Percentiles rank a stretch among this genome's conserved stretches.
Evolutionary conservation across 1,139 yeast species (phyloP).

Genomic region (Geotrichum histeridarum): DNA sequence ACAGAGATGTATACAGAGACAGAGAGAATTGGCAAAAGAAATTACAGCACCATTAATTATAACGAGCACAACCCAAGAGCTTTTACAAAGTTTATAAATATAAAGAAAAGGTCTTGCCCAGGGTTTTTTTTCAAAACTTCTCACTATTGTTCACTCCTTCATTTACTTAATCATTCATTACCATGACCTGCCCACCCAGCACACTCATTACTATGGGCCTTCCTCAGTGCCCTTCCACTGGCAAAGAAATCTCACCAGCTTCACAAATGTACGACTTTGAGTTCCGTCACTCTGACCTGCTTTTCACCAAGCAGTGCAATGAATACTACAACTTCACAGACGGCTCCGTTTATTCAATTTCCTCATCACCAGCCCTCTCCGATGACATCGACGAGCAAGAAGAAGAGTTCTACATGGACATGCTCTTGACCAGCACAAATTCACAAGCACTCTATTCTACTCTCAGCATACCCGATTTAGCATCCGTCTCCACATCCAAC

Average conservation of each 20-base stretch:
- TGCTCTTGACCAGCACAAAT: not conserved
- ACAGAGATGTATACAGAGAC: no score
- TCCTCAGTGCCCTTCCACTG: constrained; percentile 5
- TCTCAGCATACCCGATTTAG: no score
- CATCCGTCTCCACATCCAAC: not conserved
- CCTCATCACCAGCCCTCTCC: constrained; percentile 26
- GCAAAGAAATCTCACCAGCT: not conserved
- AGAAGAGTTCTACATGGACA: constrained; percentile 56
- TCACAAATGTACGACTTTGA: constrained; percentile 4
- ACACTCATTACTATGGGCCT: constrained; percentile 2
- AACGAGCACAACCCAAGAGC: not conserved
- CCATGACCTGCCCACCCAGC: constrained; percentile 1
- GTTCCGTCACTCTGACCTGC: constrained; percentile 3
- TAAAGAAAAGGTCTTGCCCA: not conserved
- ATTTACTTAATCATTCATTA: not conserved
- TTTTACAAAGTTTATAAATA: not conserved
- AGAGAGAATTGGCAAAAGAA: no score
- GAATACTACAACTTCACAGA: constrained; percentile 4
- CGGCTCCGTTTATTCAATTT: not conserved
- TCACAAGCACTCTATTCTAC: no score
- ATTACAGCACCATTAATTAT: not conserved
- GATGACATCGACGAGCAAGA: constrained; percentile 73
- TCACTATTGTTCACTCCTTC: not conserved
- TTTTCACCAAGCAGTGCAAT: not conserved
- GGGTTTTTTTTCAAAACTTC: not conserved